Evolutionary conservation across 306 rosid genomes (phyloP), one percentile per base, ranked within the genome.

Genomic region (Pyrus communis): DNA sequence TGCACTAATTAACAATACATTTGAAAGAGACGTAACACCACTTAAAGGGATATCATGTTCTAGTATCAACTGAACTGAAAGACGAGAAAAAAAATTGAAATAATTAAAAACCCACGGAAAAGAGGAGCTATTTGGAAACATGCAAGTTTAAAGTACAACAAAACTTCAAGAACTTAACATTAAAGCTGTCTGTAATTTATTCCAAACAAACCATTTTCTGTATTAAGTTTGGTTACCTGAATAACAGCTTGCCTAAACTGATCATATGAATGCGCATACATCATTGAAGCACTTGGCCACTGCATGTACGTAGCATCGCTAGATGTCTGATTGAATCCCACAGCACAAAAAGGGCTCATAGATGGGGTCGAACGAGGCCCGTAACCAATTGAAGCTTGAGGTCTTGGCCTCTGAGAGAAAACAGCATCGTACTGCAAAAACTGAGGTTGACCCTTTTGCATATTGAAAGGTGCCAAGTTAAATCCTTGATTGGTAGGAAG

Each of bases 261-360:
- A 75, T 87, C 97, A 82, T 86, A 89, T 27, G 91, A 78, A 85
- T 87, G 96, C 4, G 91, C 93, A 88, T 93, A 93, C 94, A 93
- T 88, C 91, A 93, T 86, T 22, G 96, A 78, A 86, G 97, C 78
- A 82, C 87, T 88, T 21, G 95, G 91, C 97, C 98, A 93, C 82
- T 86, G 98, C 67, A 84, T 82, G 82, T 86, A 93, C n/a, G 88
- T 85, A 84, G 86, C 91, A 61, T 87, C 96, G 23, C 83, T 72
- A 65, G 92, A 73, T 52, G 89, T 55, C 82, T 86, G 98, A 77
- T 87, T 89, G 72, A 88, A 77, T 77, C 89, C 92, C 54, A 84
- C 31, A 49, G 90, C 78, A 75, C 87, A 54, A 77, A 87, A 91
- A 55, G 91, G 98, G 86, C 66, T 84, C 86, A 88, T 84, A 30